Conservation (phyloP, 2,329 filamentous ascomycete species). For the Grosmannia huntii region DNA sequence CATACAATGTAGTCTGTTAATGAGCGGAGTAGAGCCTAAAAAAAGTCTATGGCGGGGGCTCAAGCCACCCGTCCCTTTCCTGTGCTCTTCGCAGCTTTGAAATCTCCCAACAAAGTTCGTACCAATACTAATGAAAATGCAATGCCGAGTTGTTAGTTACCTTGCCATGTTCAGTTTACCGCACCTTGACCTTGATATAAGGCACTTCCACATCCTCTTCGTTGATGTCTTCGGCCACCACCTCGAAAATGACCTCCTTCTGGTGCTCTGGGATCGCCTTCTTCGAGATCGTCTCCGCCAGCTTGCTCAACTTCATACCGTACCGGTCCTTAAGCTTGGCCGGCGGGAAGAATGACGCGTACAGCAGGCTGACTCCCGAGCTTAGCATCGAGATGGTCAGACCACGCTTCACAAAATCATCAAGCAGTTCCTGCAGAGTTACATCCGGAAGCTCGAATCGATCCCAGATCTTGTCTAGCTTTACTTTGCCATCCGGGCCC, state of each 20-base stretch:
- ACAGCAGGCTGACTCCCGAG: slow-evolving; percentile 91
- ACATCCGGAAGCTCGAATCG: slow-evolving; percentile 85
- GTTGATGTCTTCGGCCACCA: slow-evolving; percentile 76
- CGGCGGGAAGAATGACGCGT: slow-evolving; percentile 81
- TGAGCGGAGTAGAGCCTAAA: background rate
- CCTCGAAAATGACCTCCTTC: slow-evolving; percentile 92
- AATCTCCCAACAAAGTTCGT: background rate
- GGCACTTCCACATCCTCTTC: slow-evolving; percentile 95
- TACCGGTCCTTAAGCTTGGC: slow-evolving; percentile 70
- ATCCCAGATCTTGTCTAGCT: slow-evolving; percentile 95
- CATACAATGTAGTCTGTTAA: background rate
- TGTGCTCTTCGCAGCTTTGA: background rate
- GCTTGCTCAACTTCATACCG: slow-evolving; percentile 70
- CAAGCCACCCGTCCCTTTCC: background rate
- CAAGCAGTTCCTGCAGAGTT: slow-evolving; percentile 70
- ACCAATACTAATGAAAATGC: background rate
- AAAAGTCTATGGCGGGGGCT: background rate
- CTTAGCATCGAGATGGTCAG: slow-evolving; percentile 84
- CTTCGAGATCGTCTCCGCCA: slow-evolving; percentile 82
- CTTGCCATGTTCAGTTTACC: slow-evolving; percentile 13
- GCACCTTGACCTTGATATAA: slow-evolving; percentile 80
- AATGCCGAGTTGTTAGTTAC: background rate
- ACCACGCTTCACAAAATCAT: slow-evolving; percentile 69
- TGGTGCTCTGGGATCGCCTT: slow-evolving; percentile 84
- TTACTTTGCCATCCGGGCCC: slow-evolving; percentile 65